Conservation (phyloP, 2,329 filamentous ascomycete species). For the Penicillium olsonii region DNA sequence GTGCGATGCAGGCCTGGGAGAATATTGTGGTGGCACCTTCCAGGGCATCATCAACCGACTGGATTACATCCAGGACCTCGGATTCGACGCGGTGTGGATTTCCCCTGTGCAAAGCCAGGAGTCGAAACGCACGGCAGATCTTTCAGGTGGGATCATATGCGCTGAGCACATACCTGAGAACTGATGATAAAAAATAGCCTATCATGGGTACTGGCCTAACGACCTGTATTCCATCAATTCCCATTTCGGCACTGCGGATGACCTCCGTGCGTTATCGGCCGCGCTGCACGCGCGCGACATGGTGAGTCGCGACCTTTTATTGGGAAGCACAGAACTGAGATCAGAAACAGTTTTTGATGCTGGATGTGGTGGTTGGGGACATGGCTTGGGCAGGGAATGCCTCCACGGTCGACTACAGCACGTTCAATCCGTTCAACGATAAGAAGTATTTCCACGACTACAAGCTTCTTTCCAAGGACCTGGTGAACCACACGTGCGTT, state of each 20-base stretch:
- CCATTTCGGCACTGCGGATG: conserved; percentile 60
- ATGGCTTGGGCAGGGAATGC: conserved; percentile 21
- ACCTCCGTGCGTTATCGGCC: conserved; percentile 58
- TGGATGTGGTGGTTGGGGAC: conserved; percentile 53
- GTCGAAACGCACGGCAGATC: conserved; percentile 33
- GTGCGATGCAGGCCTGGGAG: conserved; percentile 26
- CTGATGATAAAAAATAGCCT: conserved; percentile 4
- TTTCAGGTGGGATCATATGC: too few relatives aligned
- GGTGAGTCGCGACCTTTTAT: background rate
- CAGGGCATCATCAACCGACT: conserved; percentile 47
- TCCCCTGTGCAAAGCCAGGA: conserved; percentile 47
- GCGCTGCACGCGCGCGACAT: conserved; percentile 59
- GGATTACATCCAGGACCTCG: conserved; percentile 52
- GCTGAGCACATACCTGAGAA: too few relatives aligned
- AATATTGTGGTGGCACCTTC: conserved; percentile 53
- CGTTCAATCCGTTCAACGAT: conserved; percentile 30
- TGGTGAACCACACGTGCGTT: conserved; percentile 8
- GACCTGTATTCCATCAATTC: conserved; percentile 54
- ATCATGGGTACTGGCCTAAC: conserved; percentile 14
- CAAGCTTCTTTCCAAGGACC: conserved; percentile 7
- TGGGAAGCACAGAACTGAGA: background rate
- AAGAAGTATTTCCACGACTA: conserved; percentile 30
- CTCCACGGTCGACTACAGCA: conserved; percentile 25
- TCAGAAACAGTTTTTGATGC: conserved; percentile 55
- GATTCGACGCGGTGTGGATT: conserved; percentile 54